Conservation (phyloP, 176 grass and related monocot genomes). For the Rhipidocladum racemiflorum region DNA sequence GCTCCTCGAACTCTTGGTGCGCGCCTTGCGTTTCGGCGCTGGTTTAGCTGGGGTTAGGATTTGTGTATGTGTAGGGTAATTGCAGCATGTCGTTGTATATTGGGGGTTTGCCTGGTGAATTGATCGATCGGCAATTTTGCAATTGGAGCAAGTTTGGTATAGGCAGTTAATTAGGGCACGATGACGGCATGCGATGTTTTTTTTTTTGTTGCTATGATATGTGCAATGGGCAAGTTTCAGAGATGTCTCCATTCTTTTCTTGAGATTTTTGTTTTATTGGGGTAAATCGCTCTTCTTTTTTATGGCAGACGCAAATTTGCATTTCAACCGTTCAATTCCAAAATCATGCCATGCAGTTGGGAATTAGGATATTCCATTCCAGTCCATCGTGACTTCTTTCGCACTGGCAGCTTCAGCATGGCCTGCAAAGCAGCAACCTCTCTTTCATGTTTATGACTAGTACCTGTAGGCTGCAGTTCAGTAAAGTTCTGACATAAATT, state of each 20-base stretch:
- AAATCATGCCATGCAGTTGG: not conserved
- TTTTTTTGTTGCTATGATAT: too few species aligned
- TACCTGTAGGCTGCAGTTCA: not conserved
- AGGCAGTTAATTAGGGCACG: conserved; percentile 24
- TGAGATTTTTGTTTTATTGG: not conserved
- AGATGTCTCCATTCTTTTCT: conserved; percentile 26
- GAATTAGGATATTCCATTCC: not conserved
- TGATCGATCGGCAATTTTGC: not conserved
- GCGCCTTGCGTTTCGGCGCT: not conserved
- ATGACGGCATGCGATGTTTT: not conserved
- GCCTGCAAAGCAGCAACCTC: not conserved
- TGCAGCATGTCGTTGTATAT: conserved; percentile 49
- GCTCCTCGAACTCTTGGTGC: not conserved
- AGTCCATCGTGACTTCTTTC: not conserved
- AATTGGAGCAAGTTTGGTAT: not conserved
- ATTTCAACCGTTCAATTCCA: not conserved
- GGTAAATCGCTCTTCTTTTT: too few species aligned
- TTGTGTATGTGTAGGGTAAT: conserved; percentile 29
- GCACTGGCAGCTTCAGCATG: not conserved
- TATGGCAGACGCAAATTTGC: too few species aligned
- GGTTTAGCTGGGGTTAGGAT: conserved; percentile 18
- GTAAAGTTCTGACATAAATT: not conserved
- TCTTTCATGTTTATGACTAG: not conserved
- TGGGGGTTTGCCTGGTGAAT: conserved; percentile 15
- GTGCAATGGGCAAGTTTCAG: conserved; percentile 1